Evolutionary conservation across 257 asterid genomes (phyloP).

Genomic region (Nicotiana sylvestris): DNA sequence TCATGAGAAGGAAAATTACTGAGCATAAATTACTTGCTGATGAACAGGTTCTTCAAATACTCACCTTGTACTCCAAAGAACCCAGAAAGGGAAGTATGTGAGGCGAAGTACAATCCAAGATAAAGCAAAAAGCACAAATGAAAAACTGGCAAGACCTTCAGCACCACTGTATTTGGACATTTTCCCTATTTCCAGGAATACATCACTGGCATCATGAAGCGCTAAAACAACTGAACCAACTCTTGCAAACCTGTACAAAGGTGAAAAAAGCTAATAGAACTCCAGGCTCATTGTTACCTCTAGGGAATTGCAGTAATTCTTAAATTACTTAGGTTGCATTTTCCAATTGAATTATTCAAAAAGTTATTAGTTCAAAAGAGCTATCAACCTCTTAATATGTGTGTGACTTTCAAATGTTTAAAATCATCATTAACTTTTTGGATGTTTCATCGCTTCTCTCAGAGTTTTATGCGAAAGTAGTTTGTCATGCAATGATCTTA

Average conservation of each 20-base stretch:
- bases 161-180: slow-evolving; percentile 94
- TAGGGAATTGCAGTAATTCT: too few species aligned
- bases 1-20: too few species aligned
- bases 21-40: too few species aligned
- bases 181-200: slow-evolving; percentile 81
- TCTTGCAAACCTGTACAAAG: slow-evolving; percentile 65
- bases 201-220: slow-evolving; percentile 93
- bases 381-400: background rate
- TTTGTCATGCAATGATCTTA: background rate
- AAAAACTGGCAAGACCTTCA: slow-evolving; percentile 67
- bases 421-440: too few species aligned
- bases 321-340: background rate
- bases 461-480: background rate
- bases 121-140: slow-evolving; percentile 66
- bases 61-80: slow-evolving; percentile 92
- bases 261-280: too few species aligned
- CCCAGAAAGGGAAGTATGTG: slow-evolving; percentile 79
- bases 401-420: background rate
- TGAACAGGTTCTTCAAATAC: background rate
- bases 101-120: slow-evolving; percentile 78
- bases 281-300: too few species aligned
- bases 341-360: background rate
- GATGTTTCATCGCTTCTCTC: background rate
- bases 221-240: slow-evolving; percentile 82
- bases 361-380: background rate